Base-by-base conservation (phyloP, 306 rosid species). In the Trifolium subterraneum region DNA sequence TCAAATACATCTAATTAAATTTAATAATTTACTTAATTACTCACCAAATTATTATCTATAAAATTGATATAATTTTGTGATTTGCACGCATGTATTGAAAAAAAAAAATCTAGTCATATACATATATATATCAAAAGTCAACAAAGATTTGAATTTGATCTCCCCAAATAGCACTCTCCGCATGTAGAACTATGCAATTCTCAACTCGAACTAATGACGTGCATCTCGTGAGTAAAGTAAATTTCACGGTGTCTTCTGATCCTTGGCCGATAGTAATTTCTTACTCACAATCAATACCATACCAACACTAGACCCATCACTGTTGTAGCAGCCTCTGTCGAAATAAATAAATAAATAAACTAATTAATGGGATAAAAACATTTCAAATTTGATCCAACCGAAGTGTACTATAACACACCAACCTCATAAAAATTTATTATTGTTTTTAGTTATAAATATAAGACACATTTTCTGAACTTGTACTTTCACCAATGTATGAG, bases 141-240 rank as follows among this genome's bases (percentile, higher is more conserved):
- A 23, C 36, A 56, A 56, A 56, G 6, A 56, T 56, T 5, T 56
- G 36, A 56, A 56, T 56, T 0, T 56, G 36, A 56, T 55, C 15
- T 4, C 15, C 61, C 15, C 13, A 8, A 19, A 52, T 9, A 19
- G 0, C 14, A 5, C 33, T 55, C 15, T 31, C 7, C 61, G 33
- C 33, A 29, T 22, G 25, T 22, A 22, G 25, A 22, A 22, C 25
- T n/a, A n/a, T n/a, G n/a, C n/a, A n/a, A n/a, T n/a, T n/a, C n/a
- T n/a, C n/a, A n/a, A n/a, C n/a, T 8, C 13, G 19, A 52, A 19
- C 13, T 3, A 20, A 60, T 48, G 79, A 71, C 52, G 45, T 54
- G 71, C 60, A 52, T 84, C 84, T 7, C 80, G 82, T 77, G 84
- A 80, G 5, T 19, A 73, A 65, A 77, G 68, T 80, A 72, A 79